Percentiles rank a stretch among this genome's conserved stretches.
phyloP scores from a whole-genome alignment of 495 filamentous ascomycete species.

The Penicillium crystallinum region DNA sequence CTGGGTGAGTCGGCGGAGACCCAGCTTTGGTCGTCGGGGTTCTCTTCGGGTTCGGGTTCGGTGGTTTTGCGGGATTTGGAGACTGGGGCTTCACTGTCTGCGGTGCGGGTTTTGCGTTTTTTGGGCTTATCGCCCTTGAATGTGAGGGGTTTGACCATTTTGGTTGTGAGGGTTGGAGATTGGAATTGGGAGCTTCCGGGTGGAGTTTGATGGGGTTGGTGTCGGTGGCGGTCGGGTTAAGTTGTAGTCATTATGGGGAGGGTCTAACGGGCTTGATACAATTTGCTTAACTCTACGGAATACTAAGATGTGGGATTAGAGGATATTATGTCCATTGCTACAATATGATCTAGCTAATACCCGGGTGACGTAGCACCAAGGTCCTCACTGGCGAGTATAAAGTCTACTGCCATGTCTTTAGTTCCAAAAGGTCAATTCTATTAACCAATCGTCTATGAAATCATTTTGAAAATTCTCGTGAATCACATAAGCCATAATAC shows the following conservation, averaged over 20 bases:
- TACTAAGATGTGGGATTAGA: too few relatives aligned
- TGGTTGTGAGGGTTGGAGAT: constrained; percentile 8
- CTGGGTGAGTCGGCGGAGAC: constrained; percentile 70
- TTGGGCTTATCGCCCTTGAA: constrained; percentile 98
- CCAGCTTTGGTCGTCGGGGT: constrained; percentile 74
- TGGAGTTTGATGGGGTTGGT: constrained; percentile 5
- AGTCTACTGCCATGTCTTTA: not conserved
- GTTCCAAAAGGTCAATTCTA: constrained; percentile 3
- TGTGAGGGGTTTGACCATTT: constrained; percentile 71
- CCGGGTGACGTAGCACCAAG: constrained; percentile 2
- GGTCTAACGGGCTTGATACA: too few relatives aligned
- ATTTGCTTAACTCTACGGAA: too few relatives aligned
- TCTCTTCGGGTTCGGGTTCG: constrained; percentile 22
- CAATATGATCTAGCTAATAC: not conserved
- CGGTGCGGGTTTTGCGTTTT: constrained; percentile 66
- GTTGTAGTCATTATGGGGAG: too few relatives aligned
- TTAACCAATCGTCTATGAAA: constrained; percentile 3
- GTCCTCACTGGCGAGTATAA: constrained; percentile 3
- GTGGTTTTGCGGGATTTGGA: constrained; percentile 36
- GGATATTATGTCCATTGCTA: not conserved
- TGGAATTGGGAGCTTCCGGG: not conserved
- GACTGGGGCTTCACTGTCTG: constrained; percentile 32
- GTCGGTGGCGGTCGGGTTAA: not conserved
- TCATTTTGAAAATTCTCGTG: not conserved
- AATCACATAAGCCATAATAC: not conserved